Base-by-base conservation (phyloP, 73 alveolate species). In the Symbiodinium natans region DNA sequence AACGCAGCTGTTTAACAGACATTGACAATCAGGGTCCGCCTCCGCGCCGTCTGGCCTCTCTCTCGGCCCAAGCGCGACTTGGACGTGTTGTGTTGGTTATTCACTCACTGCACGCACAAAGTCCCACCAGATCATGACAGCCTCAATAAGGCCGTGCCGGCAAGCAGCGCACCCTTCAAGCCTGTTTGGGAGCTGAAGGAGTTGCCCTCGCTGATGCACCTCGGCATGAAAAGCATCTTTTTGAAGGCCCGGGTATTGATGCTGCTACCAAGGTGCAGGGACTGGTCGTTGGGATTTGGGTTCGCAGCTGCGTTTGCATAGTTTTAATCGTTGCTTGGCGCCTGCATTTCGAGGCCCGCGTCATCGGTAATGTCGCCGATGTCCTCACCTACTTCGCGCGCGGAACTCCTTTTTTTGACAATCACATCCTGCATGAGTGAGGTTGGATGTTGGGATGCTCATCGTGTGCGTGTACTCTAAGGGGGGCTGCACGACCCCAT, bases 131-230 rank as follows among this genome's bases (percentile, higher is more conserved):
- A n/a, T n/a, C n/a, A n/a, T n/a, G n/a, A n/a, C n/a, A n/a, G n/a
- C n/a, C n/a, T n/a, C n/a, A n/a, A n/a, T n/a, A n/a, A n/a, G n/a
- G n/a, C n/a, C n/a, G n/a, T 25, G 77, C 36, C 13, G 84, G 43
- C 31, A 43, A 11, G 42, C 42, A n/a, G 9, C 17, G 29, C 84
- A 11, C 84, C 84, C 48, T 74, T n/a, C 43, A 74, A 74, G 42
- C 84, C 84, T 17, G 84, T 74, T 74, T 74, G 84, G 84, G 84
- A 74, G 43, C 41, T 34, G 84, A 34, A 34, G 84, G 42, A 34
- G 11, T n/a, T 23, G 40, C 43, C 42, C 1, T 43, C 42, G 48
- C 40, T 23, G 43, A 1, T 74, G 84, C 84, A 33, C 41, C 84
- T 74, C 8, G 84, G 33, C 71, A 46, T 46, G 59, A 9, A 6